Percentiles rank a stretch among this genome's conserved stretches.
Evolutionary conservation across 139 green algal genomes (phyloP).

Genomic region (Volvox africanus): DNA sequence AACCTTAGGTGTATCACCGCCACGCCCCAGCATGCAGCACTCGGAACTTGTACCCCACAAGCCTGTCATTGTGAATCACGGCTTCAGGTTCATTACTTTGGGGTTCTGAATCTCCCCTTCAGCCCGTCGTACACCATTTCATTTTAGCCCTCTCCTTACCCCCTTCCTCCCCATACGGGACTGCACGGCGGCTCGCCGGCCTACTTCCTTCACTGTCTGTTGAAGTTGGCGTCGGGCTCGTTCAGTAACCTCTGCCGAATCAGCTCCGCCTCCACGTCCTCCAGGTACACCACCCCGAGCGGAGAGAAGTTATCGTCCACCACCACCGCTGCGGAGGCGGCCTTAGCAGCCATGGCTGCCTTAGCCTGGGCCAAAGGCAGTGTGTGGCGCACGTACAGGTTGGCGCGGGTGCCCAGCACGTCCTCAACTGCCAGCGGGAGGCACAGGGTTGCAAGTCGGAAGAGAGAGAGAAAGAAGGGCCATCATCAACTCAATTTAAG

Average conservation of each 20-base stretch:
- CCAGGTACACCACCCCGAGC: constrained; percentile 67
- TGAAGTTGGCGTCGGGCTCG: constrained; percentile 63
- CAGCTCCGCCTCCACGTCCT: constrained; percentile 72
- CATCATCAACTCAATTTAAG: no score
- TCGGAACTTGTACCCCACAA: no score
- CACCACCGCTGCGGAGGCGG: constrained; percentile 57
- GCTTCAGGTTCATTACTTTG: no score
- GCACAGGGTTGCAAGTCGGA: background rate
- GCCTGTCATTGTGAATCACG: no score
- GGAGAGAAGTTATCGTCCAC: constrained; percentile 73
- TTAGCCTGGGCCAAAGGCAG: constrained; percentile 69
- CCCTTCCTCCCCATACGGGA: background rate
- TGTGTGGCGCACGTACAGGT: constrained; percentile 70
- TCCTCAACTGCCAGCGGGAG: constrained; percentile 55
- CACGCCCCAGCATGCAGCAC: no score
- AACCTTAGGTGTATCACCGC: no score
- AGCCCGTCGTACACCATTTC: no score
- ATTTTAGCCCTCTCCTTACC: no score
- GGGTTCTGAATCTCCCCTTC: background rate
- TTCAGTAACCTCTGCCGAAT: constrained; percentile 42
- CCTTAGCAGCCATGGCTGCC: constrained; percentile 57
- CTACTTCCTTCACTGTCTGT: constrained; percentile 10
- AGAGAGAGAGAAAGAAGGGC: background rate
- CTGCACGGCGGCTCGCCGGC: background rate
- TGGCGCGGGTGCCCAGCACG: constrained; percentile 60